Base-by-base conservation (phyloP, 768 basidiomycete genomes). In the Pleurotus platypus region DNA sequence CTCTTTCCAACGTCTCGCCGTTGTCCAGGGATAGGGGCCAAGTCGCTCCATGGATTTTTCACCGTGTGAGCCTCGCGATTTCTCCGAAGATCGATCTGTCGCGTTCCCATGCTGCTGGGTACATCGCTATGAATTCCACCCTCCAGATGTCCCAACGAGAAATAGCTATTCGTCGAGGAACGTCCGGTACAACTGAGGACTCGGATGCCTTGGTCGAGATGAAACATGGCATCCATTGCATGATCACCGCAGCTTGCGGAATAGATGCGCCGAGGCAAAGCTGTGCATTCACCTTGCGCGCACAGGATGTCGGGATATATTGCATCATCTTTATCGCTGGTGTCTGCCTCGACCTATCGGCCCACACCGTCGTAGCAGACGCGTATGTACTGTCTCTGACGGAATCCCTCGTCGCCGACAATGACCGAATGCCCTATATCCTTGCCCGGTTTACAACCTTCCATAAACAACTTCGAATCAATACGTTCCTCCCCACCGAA, bases 321-420 rank as follows among this genome's bases (percentile, higher is more conserved):
- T 35, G 73, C 78, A 18, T 83, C 24, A 64, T 86, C 45, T 75
- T 84, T 60, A 60, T 85, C 57, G 70, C 72, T 37, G 63, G 66
- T 22, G 63, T 85, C 40, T 72, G 77, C 5, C 69, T 79, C 22
- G 84, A 86, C 61, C 55, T 79, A 7, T 64, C 72, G 2, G 74
- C 78, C 1, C 77, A 81, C 60, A 82, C 83, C 1, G 49, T 85
- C 2, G 65, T 85, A 15, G 73, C 71, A 18, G 80, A 84, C 57
- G 75, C 73, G 5, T 83, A 71, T 63, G 70, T 80, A 6, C 64
- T 79, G 3, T 76, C 80, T 1, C 65, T 76, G 26, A 66, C 63
- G 5, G 15, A 58, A 2, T 39, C 40, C 3, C 45, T 70, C 7
- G 46, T 70, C 56, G 22, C 47, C 24, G 8, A 27, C 6, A 16